Evolutionary conservation across 208 protist genomes (phyloP).

Genomic region (Naegleria fowleri): DNA sequence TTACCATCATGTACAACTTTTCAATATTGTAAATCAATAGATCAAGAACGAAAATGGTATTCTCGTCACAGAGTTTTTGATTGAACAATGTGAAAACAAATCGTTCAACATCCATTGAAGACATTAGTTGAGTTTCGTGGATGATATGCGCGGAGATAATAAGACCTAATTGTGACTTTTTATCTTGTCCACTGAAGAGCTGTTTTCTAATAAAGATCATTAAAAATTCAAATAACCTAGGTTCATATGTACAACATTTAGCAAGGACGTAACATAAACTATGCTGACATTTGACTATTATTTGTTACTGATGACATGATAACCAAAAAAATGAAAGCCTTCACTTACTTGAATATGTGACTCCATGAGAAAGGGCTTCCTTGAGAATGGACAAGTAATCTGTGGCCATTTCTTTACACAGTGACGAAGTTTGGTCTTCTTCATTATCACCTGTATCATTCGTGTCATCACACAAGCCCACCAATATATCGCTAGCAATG

Average conservation of each 20-base stretch:
- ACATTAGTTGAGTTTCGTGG: neutral
- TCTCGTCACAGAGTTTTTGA: neutral
- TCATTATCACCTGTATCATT: neutral
- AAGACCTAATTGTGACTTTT: neutral
- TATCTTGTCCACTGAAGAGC: neutral
- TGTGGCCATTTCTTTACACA: neutral
- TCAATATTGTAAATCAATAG: neutral
- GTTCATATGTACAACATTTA: neutral
- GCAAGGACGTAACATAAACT: neutral
- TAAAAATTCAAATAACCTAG: neutral
- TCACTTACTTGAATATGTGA: neutral
- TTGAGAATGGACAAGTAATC: neutral
- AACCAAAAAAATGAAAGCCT: neutral
- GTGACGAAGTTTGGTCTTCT: neutral
- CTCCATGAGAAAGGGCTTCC: neutral
- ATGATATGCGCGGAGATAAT: neutral
- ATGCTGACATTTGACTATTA: neutral
- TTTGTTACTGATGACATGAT: neutral
- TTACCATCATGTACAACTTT: too few relatives aligned
- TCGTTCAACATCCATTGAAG: neutral
- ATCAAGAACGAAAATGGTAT: neutral
- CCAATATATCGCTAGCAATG: neutral
- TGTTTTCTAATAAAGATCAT: conserved; percentile 1
- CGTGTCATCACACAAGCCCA: neutral
- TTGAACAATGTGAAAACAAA: neutral